Evolutionary conservation across 164 flowering plant species (phyloP).

Genomic region (Macadamia tetraphylla): DNA sequence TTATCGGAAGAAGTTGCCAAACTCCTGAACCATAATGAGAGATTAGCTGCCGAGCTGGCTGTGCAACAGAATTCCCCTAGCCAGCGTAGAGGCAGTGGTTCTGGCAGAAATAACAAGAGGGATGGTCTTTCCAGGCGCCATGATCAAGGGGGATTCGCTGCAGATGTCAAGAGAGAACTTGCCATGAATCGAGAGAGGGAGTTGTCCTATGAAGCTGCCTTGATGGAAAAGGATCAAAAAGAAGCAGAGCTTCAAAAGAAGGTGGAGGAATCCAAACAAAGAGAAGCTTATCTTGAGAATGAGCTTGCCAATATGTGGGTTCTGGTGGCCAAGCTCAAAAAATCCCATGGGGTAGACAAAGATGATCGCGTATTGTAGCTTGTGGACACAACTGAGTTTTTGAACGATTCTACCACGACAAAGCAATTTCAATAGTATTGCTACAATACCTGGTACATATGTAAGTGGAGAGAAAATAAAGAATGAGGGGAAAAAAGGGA

Average conservation of each 20-base stretch:
- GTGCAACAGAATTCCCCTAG: slow-evolving; percentile 47
- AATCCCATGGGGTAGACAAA: slow-evolving; percentile 44
- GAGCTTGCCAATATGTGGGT: slow-evolving; percentile 99
- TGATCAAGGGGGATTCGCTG: slow-evolving; percentile 44
- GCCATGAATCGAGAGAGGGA: slow-evolving; percentile 74
- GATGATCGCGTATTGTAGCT: slow-evolving; percentile 24
- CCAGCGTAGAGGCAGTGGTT: slow-evolving; percentile 39
- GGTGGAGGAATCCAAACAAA: slow-evolving; percentile 88
- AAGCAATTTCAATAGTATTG: slow-evolving; percentile 14
- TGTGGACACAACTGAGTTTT: slow-evolving; percentile 28
- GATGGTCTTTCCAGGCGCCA: slow-evolving; percentile 41
- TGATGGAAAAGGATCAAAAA: slow-evolving; percentile 63
- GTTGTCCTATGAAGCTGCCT: slow-evolving; percentile 62
- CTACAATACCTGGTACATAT: not conserved
- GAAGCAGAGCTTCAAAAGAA: slow-evolving; percentile 73
- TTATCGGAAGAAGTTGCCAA: slow-evolving; percentile 95
- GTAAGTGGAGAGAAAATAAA: not conserved
- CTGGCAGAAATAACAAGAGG: slow-evolving; percentile 49
- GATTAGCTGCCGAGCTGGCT: slow-evolving; percentile 62
- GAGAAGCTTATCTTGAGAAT: slow-evolving; percentile 94
- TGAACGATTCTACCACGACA: slow-evolving; percentile 19
- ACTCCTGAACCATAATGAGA: slow-evolving; percentile 87
- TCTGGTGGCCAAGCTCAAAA: slow-evolving; percentile 88
- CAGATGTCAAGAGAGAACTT: slow-evolving; percentile 69
- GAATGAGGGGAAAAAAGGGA: not conserved